These are phyloP conservation scores for Massarina eburnea DNA, from an alignment of 2,329 filamentous ascomycete genomes.

Conservation along the genomic window DNA sequence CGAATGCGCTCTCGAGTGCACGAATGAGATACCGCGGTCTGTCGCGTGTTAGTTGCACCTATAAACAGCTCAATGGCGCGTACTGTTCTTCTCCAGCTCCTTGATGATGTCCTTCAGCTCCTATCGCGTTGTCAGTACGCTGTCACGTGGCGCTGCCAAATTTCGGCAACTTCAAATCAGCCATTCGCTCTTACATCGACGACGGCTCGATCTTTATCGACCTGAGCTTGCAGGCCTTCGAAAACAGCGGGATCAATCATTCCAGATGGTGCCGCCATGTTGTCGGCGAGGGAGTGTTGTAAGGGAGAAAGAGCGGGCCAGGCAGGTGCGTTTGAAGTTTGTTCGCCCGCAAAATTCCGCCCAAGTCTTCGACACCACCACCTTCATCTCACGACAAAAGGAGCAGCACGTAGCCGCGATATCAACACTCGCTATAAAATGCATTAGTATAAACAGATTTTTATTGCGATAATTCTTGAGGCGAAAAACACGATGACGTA, in stretches of 20 bases:
- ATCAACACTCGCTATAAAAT: too few species aligned
- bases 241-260: conserved; percentile 85
- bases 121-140: conserved; percentile 44
- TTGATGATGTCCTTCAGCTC: conserved; percentile 80
- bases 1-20: conserved; percentile 86
- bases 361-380: not conserved
- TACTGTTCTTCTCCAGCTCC: conserved; percentile 75
- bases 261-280: conserved; percentile 39
- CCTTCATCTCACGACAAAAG: too few species aligned
- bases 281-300: not conserved
- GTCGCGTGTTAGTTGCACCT: conserved; percentile 10
- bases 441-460: too few species aligned
- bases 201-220: conserved; percentile 82
- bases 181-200: conserved; percentile 61
- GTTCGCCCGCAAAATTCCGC: not conserved
- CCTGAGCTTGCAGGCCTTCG: conserved; percentile 80
- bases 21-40: conserved; percentile 77
- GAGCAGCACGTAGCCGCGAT: conserved; percentile 1
- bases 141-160: conserved; percentile 22
- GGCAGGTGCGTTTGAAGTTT: not conserved
- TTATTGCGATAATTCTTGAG: too few species aligned
- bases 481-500: too few species aligned
- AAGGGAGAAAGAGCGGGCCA: not conserved
- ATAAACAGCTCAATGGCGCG: not conserved
- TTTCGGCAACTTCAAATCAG: too few species aligned